phyloP scores from a whole-genome alignment of 2,329 filamentous ascomycete genomes.

The Hypomyces rosellus region DNA sequence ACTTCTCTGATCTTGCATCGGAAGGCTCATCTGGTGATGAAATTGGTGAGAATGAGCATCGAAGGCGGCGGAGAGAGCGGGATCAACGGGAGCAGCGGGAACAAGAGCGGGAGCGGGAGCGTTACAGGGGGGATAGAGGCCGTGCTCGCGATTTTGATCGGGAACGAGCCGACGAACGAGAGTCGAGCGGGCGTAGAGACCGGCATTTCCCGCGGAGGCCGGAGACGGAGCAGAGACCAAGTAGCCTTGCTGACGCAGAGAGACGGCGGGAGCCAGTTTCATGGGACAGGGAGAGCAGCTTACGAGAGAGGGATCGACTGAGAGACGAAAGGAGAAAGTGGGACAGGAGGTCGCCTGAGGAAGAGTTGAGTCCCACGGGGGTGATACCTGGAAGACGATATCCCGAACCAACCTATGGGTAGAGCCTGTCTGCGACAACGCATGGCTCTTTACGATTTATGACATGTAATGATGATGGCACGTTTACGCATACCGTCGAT shows the following conservation, averaged over 20 bases:
- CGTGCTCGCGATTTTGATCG: slow-evolving; percentile 27
- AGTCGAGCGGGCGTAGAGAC: slow-evolving; percentile 25
- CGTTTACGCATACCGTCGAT: neutral
- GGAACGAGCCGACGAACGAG: slow-evolving; percentile 28
- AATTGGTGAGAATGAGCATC: slow-evolving; percentile 26
- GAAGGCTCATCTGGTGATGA: slow-evolving; percentile 30
- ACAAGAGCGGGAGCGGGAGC: slow-evolving; percentile 28
- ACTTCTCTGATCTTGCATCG: slow-evolving; percentile 36
- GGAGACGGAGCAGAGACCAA: slow-evolving; percentile 37
- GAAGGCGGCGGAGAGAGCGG: slow-evolving; percentile 18
- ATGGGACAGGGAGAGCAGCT: slow-evolving; percentile 24
- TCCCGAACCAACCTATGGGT: slow-evolving; percentile 26
- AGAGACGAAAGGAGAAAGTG: slow-evolving; percentile 30
- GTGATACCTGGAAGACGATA: slow-evolving; percentile 33
- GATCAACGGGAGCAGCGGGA: slow-evolving; percentile 23
- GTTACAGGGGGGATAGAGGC: slow-evolving; percentile 28
- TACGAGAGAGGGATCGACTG: slow-evolving; percentile 23
- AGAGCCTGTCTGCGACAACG: neutral
- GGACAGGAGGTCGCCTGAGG: slow-evolving; percentile 29
- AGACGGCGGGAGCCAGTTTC: slow-evolving; percentile 31
- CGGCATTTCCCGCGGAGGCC: slow-evolving; percentile 33
- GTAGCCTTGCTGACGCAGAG: slow-evolving; percentile 45
- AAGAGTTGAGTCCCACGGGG: slow-evolving; percentile 25
- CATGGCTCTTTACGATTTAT: neutral
- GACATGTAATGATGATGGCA: slow-evolving; percentile 3